Evolutionary conservation across 1,284 basidiomycete species (phyloP), one percentile per base, ranked within the genome.

Genomic region (Microbotryomycetes sp.): DNA sequence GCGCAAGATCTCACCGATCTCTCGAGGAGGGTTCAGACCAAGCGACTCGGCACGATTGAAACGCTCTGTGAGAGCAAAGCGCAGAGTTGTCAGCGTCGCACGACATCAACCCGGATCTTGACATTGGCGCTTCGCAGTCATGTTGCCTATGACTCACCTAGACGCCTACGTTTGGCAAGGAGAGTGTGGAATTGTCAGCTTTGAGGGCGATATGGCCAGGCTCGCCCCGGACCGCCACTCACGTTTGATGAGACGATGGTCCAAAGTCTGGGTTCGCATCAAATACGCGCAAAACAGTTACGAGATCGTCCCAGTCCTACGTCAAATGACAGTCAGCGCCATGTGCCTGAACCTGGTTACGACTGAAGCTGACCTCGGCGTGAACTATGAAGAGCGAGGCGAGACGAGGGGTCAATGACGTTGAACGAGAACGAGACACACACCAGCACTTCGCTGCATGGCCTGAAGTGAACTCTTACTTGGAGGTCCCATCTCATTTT

Each of bases 11-110:
- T 87, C 83, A 61, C 81, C 82, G 58, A 92, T 81, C 89, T 92
- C 89, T 19, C 77, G 74, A 1, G 93, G 92, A 19, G 93, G 93
- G 57, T 88, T 81, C 25, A 96, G 79, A 6, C 89, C 91, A 49
- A 93, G 80, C 19, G 82, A 81, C 50, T 86, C 74, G 0, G 93
- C 93, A 46, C 93, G 81, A 70, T 94, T 83, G 90, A 91, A 97
- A 32, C 93, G 81, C 66, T 92, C 84, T 26, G 36, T 42, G 36
- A 96, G 77, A 49, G 92, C 83, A 15, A n/a, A n/a, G n/a, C n/a
- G n/a, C n/a, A n/a, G n/a, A n/a, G n/a, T n/a, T n/a, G n/a, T n/a
- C n/a, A n/a, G n/a, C n/a, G n/a, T n/a, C n/a, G n/a, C n/a, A n/a
- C n/a, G n/a, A n/a, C n/a, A n/a, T n/a, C n/a, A n/a, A n/a, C n/a